These are phyloP conservation scores for Rhizopogon sp. DNA, from an alignment of 768 basidiomycete genomes.

Conservation along the genomic window DNA sequence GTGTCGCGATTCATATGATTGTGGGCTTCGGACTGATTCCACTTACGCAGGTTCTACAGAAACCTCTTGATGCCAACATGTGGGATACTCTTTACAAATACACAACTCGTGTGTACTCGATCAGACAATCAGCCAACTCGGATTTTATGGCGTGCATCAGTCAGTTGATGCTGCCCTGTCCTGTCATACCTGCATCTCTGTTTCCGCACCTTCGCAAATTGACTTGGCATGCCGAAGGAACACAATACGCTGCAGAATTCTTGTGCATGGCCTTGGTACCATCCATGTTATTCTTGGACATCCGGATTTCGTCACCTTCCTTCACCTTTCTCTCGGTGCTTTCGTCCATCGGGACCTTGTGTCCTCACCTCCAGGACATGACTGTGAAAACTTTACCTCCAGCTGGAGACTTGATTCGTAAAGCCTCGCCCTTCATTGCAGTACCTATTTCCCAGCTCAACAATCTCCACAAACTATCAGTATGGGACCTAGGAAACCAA, in stretches of 20 bases:
- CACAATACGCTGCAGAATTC: constrained; percentile 15
- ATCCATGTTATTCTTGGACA: constrained; percentile 1
- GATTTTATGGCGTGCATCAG: background rate
- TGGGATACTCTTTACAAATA: constrained; percentile 18
- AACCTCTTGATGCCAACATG: constrained; percentile 3
- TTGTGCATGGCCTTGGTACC: constrained; percentile 20
- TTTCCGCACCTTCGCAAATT: constrained; percentile 18
- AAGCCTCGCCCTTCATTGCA: background rate
- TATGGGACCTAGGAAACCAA: background rate
- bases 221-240: constrained; percentile 16
- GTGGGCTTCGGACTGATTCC: background rate
- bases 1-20: no score
- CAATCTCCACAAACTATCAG: background rate
- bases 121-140: background rate
- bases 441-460: background rate
- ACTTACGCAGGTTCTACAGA: background rate
- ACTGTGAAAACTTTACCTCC: background rate
- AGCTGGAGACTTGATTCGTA: no score
- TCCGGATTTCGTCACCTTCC: background rate
- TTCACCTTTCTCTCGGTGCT: background rate
- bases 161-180: constrained; percentile 10
- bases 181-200: constrained; percentile 5
- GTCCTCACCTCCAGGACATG: background rate
- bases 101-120: constrained; percentile 9
- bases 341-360: background rate